Percentiles rank a stretch among this genome's conserved stretches.
Evolutionary conservation across 2,329 filamentous ascomycete species (phyloP).

Genomic region (Helicocarpus griseus): DNA sequence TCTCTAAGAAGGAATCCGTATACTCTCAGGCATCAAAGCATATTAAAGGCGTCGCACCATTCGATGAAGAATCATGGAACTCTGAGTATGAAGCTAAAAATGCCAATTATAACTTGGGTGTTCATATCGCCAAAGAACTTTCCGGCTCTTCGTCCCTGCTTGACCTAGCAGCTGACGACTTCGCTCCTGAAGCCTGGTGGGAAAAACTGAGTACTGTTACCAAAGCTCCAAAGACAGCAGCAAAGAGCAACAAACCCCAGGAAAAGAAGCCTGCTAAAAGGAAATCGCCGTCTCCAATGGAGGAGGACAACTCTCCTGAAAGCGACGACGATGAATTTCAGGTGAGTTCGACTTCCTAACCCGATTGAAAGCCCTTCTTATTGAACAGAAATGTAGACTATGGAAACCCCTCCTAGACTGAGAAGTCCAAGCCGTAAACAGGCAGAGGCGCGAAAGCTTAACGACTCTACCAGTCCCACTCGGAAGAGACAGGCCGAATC

Average conservation of each 20-base stretch:
- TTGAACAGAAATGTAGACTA: not conserved
- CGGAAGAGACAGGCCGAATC: not conserved
- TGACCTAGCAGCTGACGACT: not conserved
- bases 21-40: constrained; percentile 44
- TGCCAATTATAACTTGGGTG: constrained; percentile 15
- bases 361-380: not conserved
- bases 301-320: not conserved
- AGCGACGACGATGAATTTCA: constrained; percentile 5
- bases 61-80: constrained; percentile 42
- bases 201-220: not conserved
- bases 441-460: not conserved
- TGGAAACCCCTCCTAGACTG: constrained; percentile 1
- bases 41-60: constrained; percentile 46
- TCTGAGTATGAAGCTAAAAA: constrained; percentile 16
- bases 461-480: not conserved
- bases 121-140: constrained; percentile 19
- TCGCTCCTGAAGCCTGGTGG: constrained; percentile 4
- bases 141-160: not conserved
- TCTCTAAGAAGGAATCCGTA: constrained; percentile 34
- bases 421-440: not conserved
- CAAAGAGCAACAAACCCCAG: not conserved
- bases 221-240: not conserved
- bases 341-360: not conserved
- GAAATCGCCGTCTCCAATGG: not conserved
- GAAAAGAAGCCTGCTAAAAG: not conserved